Conservation (phyloP, 441 rosid genomes). For the Adansonia madagascariensis region DNA sequence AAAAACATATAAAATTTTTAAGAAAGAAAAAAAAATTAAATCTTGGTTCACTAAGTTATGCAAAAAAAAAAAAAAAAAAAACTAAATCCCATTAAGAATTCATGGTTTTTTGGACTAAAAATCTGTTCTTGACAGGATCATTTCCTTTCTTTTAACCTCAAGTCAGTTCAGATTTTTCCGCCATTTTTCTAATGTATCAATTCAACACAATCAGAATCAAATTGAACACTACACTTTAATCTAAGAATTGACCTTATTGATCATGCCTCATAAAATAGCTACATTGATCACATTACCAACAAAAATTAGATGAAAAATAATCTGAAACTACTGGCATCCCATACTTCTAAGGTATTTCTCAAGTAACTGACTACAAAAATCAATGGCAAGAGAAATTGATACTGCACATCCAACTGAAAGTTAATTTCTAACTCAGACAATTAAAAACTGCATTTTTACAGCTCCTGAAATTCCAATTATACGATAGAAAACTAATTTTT, state of each 20-base stretch:
- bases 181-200: neutral
- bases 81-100: neutral
- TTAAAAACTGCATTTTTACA: neutral
- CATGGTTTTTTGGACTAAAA: neutral
- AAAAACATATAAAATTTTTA: neutral
- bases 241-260: neutral
- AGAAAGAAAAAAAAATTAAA: neutral
- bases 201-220: neutral
- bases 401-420: neutral
- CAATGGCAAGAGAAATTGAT: neutral
- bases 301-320: neutral
- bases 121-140: neutral
- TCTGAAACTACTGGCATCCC: neutral
- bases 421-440: neutral
- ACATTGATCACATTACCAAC: neutral
- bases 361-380: neutral
- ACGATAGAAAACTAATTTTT: neutral
- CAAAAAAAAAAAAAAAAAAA: neutral
- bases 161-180: neutral
- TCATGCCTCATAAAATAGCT: neutral
- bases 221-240: neutral
- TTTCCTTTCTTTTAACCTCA: neutral
- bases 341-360: neutral
- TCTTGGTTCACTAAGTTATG: neutral
- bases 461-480: neutral